Evolutionary conservation across 2,329 filamentous ascomycete genomes (phyloP), one percentile per base, ranked within the genome.

Genomic region (Hirsutella minnesotensis): DNA sequence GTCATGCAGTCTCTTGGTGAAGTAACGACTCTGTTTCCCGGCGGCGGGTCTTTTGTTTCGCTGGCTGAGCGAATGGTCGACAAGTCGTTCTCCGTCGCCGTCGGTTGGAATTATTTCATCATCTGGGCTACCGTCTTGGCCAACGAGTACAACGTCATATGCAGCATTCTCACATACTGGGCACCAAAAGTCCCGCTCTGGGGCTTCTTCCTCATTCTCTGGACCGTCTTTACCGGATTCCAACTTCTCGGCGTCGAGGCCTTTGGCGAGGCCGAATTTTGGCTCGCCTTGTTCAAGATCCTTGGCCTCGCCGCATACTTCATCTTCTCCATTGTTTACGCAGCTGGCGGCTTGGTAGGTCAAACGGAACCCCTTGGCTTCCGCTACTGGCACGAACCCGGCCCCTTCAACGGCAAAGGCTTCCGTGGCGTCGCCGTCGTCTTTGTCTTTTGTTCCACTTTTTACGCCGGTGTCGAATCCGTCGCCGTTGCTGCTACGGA

Each of bases 191-290:
- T 70, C 37, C 83, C 71, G 44, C 63, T 73, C 55, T 86, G 67
- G 81, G 81, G 68, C 46, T 88, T 70, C 55, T 86, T 87, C 45
- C 65, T 82, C 24, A 72, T 87, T n/a, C 79, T 87, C 51, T 87
- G 83, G 78, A 73, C 78, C n/a, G 62, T 77, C 0, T 84, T 88
- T 48, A 67, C 81, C 1, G 68, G 64, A 0, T 77, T 87, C 45
- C 84, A 87, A 53, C 68, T 87, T 29, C 65, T 87, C 1, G 82
- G 82, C 1, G 79, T 88, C 1, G 76, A 80, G 51, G 77, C 80
- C 3, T 89, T 87, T 56, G 84, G 84, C 13, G 84, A 89, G 56
- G 77, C 82, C 9, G 85, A 90, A 55, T 87, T 88, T 55, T 88
- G 83, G 81, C 73, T 88, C 44, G 80, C 83, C 1, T 69, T 82